Evolutionary conservation across 805 yeast species (phyloP).

Genomic region (Spathaspora boniae): DNA sequence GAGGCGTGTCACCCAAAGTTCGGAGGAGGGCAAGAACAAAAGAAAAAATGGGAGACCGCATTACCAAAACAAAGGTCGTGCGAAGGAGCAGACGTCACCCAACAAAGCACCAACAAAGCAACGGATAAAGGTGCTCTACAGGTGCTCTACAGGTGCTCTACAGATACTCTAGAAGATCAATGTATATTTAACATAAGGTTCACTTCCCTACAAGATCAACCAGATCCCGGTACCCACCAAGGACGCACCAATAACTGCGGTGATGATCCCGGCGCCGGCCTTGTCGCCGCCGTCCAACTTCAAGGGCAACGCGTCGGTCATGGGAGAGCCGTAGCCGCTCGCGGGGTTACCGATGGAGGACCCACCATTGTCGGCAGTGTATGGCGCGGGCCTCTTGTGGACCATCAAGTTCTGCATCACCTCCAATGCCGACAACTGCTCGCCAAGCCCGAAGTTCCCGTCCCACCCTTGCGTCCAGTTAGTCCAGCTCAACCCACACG

Average conservation of each 20-base stretch:
- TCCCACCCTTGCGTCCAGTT: constrained; percentile 50
- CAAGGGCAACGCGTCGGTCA: constrained; percentile 38
- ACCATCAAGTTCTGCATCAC: constrained; percentile 48
- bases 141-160: neutral
- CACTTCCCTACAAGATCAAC: constrained; percentile 28
- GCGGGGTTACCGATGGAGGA: constrained; percentile 62
- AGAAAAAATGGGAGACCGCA: neutral
- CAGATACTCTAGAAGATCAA: neutral
- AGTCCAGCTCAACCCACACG: constrained; percentile 74
- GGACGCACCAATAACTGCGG: constrained; percentile 60
- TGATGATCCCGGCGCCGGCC: constrained; percentile 88
- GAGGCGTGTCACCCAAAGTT: neutral
- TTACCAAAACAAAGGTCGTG: constrained; percentile 1
- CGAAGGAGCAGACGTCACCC: neutral
- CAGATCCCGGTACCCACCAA: constrained; percentile 43
- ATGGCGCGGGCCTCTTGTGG: constrained; percentile 52
- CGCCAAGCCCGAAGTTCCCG: constrained; percentile 69
- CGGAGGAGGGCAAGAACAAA: constrained; percentile 2
- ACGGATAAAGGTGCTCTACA: neutral
- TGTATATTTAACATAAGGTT: constrained; percentile 12
- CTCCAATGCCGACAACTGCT: constrained; percentile 74
- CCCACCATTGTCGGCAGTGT: constrained; percentile 63
- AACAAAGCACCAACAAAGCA: neutral
- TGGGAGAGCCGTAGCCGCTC: constrained; percentile 56
- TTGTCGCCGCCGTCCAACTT: constrained; percentile 51